Conservation (phyloP, 1,284 basidiomycete genomes). For the Trichosporon sp. region DNA sequence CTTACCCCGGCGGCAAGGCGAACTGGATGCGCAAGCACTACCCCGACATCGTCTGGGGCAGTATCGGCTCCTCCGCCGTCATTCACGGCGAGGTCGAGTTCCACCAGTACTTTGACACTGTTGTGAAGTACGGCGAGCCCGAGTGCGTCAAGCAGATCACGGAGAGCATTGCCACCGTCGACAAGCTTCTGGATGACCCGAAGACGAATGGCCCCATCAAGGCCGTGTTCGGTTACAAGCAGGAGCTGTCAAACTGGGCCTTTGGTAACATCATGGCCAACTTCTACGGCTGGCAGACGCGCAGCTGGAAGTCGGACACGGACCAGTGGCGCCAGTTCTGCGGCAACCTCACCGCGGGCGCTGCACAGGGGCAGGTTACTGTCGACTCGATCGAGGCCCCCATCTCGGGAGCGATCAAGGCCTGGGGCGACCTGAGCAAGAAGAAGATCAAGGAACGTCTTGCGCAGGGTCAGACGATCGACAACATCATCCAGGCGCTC, state of each 20-base stretch:
- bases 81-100: background rate
- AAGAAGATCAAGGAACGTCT: background rate
- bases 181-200: constrained; percentile 6
- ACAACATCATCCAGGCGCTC: background rate
- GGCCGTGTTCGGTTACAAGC: background rate
- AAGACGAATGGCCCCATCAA: background rate
- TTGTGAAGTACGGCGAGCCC: constrained; percentile 72
- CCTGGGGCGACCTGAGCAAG: background rate
- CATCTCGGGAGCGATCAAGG: background rate
- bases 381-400: background rate
- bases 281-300: background rate
- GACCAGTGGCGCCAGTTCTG: background rate
- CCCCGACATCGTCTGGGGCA: constrained; percentile 85
- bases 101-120: constrained; percentile 62
- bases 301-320: background rate
- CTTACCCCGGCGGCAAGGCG: constrained; percentile 84
- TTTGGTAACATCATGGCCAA: background rate
- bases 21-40: constrained; percentile 77
- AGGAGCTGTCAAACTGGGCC: background rate
- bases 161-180: background rate
- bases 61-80: constrained; percentile 80
- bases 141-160: constrained; percentile 62
- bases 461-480: background rate
- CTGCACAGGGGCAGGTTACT: background rate
- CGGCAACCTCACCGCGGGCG: background rate